Base-by-base conservation (phyloP, 371 early-diverging fungal genomes). In the Mortierella sp. region DNA sequence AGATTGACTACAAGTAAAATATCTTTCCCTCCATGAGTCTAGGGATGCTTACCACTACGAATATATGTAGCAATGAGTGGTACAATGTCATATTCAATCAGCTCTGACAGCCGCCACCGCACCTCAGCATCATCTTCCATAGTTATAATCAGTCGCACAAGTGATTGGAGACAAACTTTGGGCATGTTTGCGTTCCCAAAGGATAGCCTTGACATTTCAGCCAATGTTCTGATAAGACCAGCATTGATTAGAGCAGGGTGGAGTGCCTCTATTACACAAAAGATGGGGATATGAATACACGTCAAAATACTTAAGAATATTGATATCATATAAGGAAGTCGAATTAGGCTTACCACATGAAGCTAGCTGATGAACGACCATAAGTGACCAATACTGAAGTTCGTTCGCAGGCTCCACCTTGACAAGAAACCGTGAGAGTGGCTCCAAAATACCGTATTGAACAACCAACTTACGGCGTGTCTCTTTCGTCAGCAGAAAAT, bases 141-240 rank as follows among this genome's bases (percentile, higher is more conserved):
- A 57, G 86, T 89, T 4, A 92, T 88, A 5, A 95, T 81, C 40
- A 95, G 79, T n/a, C 96, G 88, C 0, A 95, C 94, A 40, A 95
- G 83, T 43, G 93, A 88, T 74, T 95, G 94, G 74, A 95, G 83
- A 76, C 94, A 95, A 11, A 94, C 88, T 70, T 93, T 94, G 21
- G 95, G 96, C 93, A 94, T 93, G 59, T 89, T 94, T 13, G 92
- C 89, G 63, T 94, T 95, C 11, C 94, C 94, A 83, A 92, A 95
- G 0, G 94, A 92, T 50, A 89, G 81, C 3, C 95, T 86, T 7
- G 94, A 88, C 91, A 94, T 89, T 40, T 84, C 79, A 0, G 92
- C 94, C 33, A 95, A 69, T 11, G 93, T 68, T n/a, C 84, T 77
- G 28, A 94, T 88, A 63, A 93, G 86, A 0, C 88, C 91, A 19